Base-by-base conservation (phyloP, 495 filamentous ascomycete genomes). In the Aspergillus nidulans region DNA sequence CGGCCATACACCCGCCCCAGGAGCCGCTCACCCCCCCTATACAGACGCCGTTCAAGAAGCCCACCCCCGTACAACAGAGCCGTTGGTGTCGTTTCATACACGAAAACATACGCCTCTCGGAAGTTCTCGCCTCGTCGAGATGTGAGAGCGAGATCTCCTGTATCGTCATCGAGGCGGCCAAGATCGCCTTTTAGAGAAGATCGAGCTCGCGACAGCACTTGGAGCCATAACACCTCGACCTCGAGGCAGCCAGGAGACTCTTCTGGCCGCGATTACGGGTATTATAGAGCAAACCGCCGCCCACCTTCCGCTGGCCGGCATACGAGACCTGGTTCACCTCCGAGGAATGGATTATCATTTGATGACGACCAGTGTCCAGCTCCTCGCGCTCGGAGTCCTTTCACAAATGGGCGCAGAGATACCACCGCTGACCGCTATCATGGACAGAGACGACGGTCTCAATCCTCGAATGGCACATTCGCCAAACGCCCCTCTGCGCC, bases 51-150 rank as follows among this genome's bases (percentile, higher is more conserved):
- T 43, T 78, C 77, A 36, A 68, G 77, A 47, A 81, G 75, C 19
- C 77, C 77, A 44, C 61, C 67, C 13, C 70, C 69, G 40, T 70
- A 71, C 23, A 66, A 56, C 12, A 71, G 76, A 68, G 71, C 68
- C 21, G 61, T 55, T 51, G 69, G 63, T 4, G 62, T 55, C 49
- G 58, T 59, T 26, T 62, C 67, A 24, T 74, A 74, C 44, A 53
- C 47, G 4, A 69, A 77, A 49, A 53, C 69, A 41, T 69, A 74
- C 49, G 73, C 76, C 12, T 69, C 76, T 13, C 67, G 77, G 57
- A 61, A 72, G 19, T 75, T 73, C 59, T 75, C 78, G 49, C 76
- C 78, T 21, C 63, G 77, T 62, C 68, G 77, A 62, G 74, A 80
- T 54, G 71, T 67, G 34, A 71, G 75, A 41, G 60, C 63, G 12